These are phyloP conservation scores for Colletotrichum musae DNA, from an alignment of 2,329 filamentous ascomycete genomes.

Conservation along the genomic window DNA sequence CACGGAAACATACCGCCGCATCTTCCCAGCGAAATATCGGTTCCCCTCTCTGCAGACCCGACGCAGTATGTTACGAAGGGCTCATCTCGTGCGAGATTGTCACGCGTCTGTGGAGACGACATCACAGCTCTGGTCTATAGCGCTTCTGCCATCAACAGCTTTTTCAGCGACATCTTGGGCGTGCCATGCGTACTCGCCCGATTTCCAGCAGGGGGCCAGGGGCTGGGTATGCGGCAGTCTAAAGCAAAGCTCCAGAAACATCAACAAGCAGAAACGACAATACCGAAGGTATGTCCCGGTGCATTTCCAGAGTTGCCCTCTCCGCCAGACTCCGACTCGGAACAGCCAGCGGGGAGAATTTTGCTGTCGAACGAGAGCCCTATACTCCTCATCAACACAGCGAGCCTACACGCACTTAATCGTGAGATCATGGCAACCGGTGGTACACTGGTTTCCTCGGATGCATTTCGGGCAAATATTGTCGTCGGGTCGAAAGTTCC, in stretches of 20 bases:
- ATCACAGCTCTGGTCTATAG: conserved; percentile 81
- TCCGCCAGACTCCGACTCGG: conserved; percentile 70
- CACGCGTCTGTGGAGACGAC: conserved; percentile 87
- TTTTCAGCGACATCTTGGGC: conserved; percentile 83
- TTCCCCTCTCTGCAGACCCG: conserved; percentile 80
- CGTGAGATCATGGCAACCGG: conserved; percentile 74
- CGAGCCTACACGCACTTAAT: conserved; percentile 86
- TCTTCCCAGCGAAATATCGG: conserved; percentile 56
- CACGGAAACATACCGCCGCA: conserved; percentile 49
- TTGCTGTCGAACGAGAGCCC: conserved; percentile 94
- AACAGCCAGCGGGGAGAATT: conserved; percentile 68
- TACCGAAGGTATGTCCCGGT: conserved; percentile 61
- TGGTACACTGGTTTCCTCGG: conserved; percentile 76
- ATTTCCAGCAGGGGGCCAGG: conserved; percentile 79
- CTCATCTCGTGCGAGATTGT: conserved; percentile 61
- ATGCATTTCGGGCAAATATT: conserved; percentile 91
- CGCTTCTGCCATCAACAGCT: conserved; percentile 75
- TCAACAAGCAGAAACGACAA: conserved; percentile 53
- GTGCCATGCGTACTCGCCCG: conserved; percentile 88
- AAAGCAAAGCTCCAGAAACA: conserved; percentile 79
- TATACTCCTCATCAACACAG: conserved; percentile 85
- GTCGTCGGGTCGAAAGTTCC: conserved; percentile 70
- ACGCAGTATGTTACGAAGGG: conserved; percentile 62
- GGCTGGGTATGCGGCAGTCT: conserved; percentile 74
- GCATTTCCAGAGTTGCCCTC: conserved; percentile 68